These are phyloP conservation scores for Leishmania tropica DNA, from an alignment of 208 protist species.

Conservation along the genomic window DNA sequence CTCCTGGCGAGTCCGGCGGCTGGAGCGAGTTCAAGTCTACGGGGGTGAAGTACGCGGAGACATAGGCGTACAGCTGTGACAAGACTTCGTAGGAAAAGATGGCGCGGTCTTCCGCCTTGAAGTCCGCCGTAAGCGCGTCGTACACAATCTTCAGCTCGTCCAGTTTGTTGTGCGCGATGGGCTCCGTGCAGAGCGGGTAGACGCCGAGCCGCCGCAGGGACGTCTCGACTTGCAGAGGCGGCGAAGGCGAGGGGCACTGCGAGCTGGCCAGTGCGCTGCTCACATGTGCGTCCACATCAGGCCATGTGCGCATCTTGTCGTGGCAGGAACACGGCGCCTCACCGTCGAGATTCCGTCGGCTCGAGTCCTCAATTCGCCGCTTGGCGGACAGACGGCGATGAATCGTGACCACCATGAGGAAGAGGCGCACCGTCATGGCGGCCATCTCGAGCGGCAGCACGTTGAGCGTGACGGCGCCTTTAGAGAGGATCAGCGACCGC, in stretches of 20 bases:
- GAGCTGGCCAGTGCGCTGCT: neutral
- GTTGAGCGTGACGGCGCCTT: slow-evolving; percentile 35
- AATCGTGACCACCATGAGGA: slow-evolving; percentile 67
- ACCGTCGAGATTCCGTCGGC: slow-evolving; percentile 2
- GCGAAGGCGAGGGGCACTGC: slow-evolving; percentile 18
- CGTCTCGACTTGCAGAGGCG: slow-evolving; percentile 33
- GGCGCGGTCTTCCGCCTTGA: slow-evolving; percentile 54
- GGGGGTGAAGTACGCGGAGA: slow-evolving; percentile 49
- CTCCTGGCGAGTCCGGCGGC: neutral
- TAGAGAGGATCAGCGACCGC: slow-evolving; percentile 43
- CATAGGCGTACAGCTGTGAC: slow-evolving; percentile 58
- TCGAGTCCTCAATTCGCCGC: slow-evolving; percentile 30
- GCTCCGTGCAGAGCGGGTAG: slow-evolving; percentile 36
- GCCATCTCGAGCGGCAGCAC: slow-evolving; percentile 61
- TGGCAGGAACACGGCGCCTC: neutral
- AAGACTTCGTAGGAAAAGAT: slow-evolving; percentile 57
- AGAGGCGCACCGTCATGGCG: slow-evolving; percentile 69
- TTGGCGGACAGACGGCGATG: slow-evolving; percentile 52
- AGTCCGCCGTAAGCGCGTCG: slow-evolving; percentile 47
- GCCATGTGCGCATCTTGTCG: slow-evolving; percentile 7
- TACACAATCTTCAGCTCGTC: slow-evolving; percentile 51
- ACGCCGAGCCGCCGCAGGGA: slow-evolving; percentile 37
- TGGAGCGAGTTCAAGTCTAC: slow-evolving; percentile 27
- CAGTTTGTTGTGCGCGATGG: slow-evolving; percentile 21
- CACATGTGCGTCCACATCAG: neutral